Base-by-base conservation (phyloP, 2,329 filamentous ascomycete genomes). In the Neonectria magnoliae region DNA sequence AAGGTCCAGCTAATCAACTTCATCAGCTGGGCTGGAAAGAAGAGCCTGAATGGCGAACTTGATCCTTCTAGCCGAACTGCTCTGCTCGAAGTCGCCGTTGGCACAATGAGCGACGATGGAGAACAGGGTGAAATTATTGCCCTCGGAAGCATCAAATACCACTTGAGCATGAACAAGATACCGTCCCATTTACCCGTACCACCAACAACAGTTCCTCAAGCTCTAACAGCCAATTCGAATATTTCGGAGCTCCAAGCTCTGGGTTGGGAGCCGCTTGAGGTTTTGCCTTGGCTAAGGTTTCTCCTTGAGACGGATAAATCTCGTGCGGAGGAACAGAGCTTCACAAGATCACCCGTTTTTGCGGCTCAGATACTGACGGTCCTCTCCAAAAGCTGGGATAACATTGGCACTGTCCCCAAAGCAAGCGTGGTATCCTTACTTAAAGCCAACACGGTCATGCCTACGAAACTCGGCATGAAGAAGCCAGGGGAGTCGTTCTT, bases 371-470 rank as follows among this genome's bases (percentile, higher is more conserved):
- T 97, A 10, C 84, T 99, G 33, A 88, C 88, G 2, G 87, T 97
- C 1, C 75, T 98, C 20, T 97, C 95, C 2, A 98, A 95, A 76
- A 90, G 91, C 69, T 99, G 94, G 93, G 95, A 98, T 53, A 87
- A 86, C n/a, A 79, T 97, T 16, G 91, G 88, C 67, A 82, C 83
- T 48, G 82, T 82, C 3, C 90, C 90, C 2, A 96, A 91, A 76
- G 83, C 85, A 18, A 87, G 86, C 0, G 84, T 97, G 4, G 81
- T 87, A 8, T 82, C 86, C 16, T 79, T 93, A 5, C 81, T 98
- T 3, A 86, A 89, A 57, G 81, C 85, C 2, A 85, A 91, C 54
- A 87, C 93, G 0, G 87, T 97, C 29, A 93, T 99, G 75, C 96
- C 96, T 0, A 98, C 96, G 0, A 98, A 93, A 76, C 80, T 90